Evolutionary conservation across 2,329 filamentous ascomycete genomes (phyloP).

Genomic region (Exophiala phaeomuriformis): DNA sequence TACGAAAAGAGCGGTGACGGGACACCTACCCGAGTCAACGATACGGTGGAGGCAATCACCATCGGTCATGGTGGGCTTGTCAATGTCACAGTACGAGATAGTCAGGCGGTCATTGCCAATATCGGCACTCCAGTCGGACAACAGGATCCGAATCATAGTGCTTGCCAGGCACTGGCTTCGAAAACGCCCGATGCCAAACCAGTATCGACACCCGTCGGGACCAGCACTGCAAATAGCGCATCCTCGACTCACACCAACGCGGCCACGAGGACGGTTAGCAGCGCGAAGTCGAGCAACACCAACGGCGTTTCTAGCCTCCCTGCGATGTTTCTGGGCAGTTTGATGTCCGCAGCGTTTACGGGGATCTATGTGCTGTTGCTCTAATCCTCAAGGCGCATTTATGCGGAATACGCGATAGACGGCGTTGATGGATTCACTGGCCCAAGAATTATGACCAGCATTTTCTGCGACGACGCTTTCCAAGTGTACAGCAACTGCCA

Average conservation of each 20-base stretch:
- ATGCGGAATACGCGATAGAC: conserved; percentile 1
- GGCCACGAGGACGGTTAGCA: conserved; percentile 14
- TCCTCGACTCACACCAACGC: conserved; percentile 18
- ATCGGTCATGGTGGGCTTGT: conserved; percentile 33
- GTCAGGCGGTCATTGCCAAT: conserved; percentile 42
- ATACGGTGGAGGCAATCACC: conserved; percentile 30
- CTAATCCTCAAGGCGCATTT: not conserved
- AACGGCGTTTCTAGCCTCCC: conserved; percentile 21
- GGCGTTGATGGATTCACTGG: not conserved
- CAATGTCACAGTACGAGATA: conserved; percentile 37
- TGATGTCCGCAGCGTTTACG: conserved; percentile 13
- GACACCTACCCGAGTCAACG: conserved; percentile 33
- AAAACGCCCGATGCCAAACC: conserved; percentile 17
- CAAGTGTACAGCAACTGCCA: not conserved
- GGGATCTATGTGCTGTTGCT: conserved; percentile 17
- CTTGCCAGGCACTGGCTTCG: conserved; percentile 19
- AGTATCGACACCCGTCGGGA: conserved; percentile 11
- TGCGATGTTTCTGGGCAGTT: conserved; percentile 19
- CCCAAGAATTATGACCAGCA: conserved; percentile 5
- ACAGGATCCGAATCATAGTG: conserved; percentile 13
- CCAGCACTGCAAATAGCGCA: conserved; percentile 15
- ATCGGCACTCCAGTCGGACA: conserved; percentile 32
- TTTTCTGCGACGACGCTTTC: conserved; percentile 1
- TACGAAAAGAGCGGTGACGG: conserved; percentile 41
- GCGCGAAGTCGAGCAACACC: conserved; percentile 17